Percentiles rank a stretch among this genome's conserved stretches.
Evolutionary conservation across 1,139 yeast genomes (phyloP).

Genomic region (Magnusiomyces magnusii): DNA sequence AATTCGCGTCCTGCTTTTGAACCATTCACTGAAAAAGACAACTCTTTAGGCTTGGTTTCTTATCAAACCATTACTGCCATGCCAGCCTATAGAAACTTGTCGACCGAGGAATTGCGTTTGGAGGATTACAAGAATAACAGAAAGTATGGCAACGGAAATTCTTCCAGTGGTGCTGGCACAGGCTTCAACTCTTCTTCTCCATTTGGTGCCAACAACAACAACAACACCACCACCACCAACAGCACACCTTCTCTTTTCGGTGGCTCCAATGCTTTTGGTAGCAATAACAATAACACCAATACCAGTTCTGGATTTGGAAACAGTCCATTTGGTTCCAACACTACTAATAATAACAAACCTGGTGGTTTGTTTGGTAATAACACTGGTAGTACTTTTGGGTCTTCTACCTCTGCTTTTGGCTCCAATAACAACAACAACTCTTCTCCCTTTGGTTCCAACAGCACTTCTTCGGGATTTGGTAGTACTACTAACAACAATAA

Average conservation of each 20-base stretch:
- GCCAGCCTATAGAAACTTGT: constrained; percentile 81
- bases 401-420: neutral
- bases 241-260: constrained; percentile 5
- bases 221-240: constrained; percentile 1
- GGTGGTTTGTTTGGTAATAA: constrained; percentile 19
- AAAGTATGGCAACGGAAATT: constrained; percentile 44
- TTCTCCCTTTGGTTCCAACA: neutral
- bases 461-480: neutral
- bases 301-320: constrained; percentile 2
- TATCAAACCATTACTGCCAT: constrained; percentile 75
- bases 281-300: constrained; percentile 17
- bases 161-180: constrained; percentile 18
- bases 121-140: constrained; percentile 82
- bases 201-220: constrained; percentile 8
- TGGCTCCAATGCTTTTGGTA: constrained; percentile 7
- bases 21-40: constrained; percentile 76
- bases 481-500: constrained; percentile 5
- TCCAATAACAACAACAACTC: neutral
- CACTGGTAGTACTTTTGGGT: constrained; percentile 11
- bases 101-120: constrained; percentile 80
- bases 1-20: constrained; percentile 32
- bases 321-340: constrained; percentile 7
- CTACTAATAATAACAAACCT: neutral
- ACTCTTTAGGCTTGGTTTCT: constrained; percentile 39
- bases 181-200: constrained; percentile 7